Percentiles rank a stretch among this genome's conserved stretches.
These are phyloP conservation scores for Alisma plantagoaquatica DNA, from an alignment of 106 monocot species.

Conservation along the genomic window DNA sequence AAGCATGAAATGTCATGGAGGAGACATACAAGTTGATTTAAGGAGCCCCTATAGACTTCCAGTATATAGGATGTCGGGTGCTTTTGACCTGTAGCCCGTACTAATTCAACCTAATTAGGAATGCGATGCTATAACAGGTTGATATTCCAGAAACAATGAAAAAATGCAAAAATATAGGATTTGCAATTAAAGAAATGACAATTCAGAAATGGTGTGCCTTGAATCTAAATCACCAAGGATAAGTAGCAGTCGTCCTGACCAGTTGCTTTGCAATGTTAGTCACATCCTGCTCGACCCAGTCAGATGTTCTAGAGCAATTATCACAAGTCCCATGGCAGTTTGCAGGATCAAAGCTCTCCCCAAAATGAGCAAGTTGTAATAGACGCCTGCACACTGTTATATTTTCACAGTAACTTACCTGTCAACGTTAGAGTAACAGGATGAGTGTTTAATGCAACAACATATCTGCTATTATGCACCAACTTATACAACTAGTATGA, in stretches of 20 bases:
- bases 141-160: no score
- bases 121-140: no score
- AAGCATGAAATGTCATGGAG: no score
- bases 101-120: constrained; percentile 92
- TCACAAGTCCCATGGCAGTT: constrained; percentile 80
- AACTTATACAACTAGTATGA: no score
- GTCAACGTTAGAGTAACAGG: no score
- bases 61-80: constrained; percentile 66
- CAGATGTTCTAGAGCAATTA: constrained; percentile 65
- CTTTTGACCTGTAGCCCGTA: constrained; percentile 49
- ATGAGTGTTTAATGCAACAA: no score
- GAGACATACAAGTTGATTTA: constrained; percentile 77
- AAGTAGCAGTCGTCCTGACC: constrained; percentile 33
- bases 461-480: no score
- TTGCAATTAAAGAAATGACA: no score
- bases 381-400: constrained; percentile 78
- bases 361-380: constrained; percentile 88
- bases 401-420: constrained; percentile 98
- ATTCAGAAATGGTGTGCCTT: not conserved
- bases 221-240: not conserved
- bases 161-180: no score
- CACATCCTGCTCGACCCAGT: constrained; percentile 57
- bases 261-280: constrained; percentile 72
- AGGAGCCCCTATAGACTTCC: constrained; percentile 88
- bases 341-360: constrained; percentile 81